Base-by-base conservation (phyloP, 345 rosid species). In the Aegle marmelos region DNA sequence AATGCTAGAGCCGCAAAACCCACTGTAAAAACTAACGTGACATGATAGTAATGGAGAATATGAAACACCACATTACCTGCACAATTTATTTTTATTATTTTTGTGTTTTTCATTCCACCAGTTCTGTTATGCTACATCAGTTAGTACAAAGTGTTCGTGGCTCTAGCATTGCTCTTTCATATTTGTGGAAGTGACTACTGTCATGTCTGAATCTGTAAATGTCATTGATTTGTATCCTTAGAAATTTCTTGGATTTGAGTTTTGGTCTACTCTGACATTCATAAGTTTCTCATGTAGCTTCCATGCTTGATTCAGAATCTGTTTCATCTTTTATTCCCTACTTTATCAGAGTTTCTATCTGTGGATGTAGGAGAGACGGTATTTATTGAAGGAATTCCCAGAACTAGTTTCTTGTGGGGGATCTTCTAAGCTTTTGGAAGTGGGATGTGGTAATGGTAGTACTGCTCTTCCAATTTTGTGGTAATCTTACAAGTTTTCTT, bases 381-480 rank as follows among this genome's bases (percentile, higher is more conserved):
- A 93, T 86, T 78, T 95, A 73, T 58, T 92, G 84, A 95, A 95
- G 86, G 99, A 95, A 79, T 95, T 93, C 54, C 97, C 97, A 3
- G 98, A 90, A 63, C 78, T 95, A 74, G 88, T 89, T 82, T 84
- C 91, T 6, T 79, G 91, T 75, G 79, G 22, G 11, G 86, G 83
- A 60, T 83, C 85, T 61, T 80, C 90, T 4, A 91, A 84, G 84
- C 84, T 93, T 62, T 87, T 95, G 85, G 98, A 95, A 88, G 91
- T 92, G 24, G 99, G 98, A 25, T 92, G 98, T 75, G 98, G 99
- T 56, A 95, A 86, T 85, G 98, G 99, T 24, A 95, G 99, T 82
- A 85, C 97, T 0, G 86, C 85, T 25, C 89, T 91, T 82, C 97
- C 97, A 11, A 86, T 95, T 76, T 77, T 95, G 74, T 88, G 96